Evolutionary conservation across 1,284 basidiomycete genomes (phyloP), one percentile per base, ranked within the genome.

Genomic region (Coniferiporia weirii): DNA sequence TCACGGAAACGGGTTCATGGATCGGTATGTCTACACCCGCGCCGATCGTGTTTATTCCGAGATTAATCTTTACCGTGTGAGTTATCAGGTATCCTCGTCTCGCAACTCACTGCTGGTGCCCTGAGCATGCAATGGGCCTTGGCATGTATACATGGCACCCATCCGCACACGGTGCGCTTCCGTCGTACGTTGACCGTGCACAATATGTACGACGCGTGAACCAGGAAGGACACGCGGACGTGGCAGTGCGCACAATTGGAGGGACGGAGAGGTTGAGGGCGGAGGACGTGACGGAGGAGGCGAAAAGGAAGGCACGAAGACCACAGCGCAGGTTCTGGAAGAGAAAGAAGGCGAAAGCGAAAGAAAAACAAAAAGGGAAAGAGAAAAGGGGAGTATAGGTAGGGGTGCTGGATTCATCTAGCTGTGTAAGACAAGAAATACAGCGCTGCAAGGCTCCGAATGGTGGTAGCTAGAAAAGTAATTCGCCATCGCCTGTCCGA

Each of bases 1-100:
- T 17, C 22, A 19, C 17, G 57, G 45, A n/a, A 44, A 52, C 22
- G 57, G 52, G 13, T 58, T 35, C 51, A 47, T 58, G 51, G 46
- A 35, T 22, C 20, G 38, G 57, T 53, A 38, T 3, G 57, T 45
- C 44, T 12, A 44, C 32, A 52, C 6, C 9, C 12, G 27, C 27
- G 2, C 27, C 27, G 27, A 27, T 27, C 27, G 5, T 5, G 27
- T 27, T 27, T 27, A 27, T 5, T 27, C 27, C 27, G 27, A 27
- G 27, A 27, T 27, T 27, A 27, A 27, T 27, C 27, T 27, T 27
- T 27, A 27, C 3, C 27, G 5, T 27, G 27, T 27, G 40, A 38
- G n/a, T 36, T 53, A 15, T 22, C 43, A 17, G 52, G 43, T 17
- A 43, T 53, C 52, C 38, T 40, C 17, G 17, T 20, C 2, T 40